These are phyloP conservation scores for Pythium aquatile DNA, from an alignment of 352 stramenopile species.

Conservation along the genomic window DNA sequence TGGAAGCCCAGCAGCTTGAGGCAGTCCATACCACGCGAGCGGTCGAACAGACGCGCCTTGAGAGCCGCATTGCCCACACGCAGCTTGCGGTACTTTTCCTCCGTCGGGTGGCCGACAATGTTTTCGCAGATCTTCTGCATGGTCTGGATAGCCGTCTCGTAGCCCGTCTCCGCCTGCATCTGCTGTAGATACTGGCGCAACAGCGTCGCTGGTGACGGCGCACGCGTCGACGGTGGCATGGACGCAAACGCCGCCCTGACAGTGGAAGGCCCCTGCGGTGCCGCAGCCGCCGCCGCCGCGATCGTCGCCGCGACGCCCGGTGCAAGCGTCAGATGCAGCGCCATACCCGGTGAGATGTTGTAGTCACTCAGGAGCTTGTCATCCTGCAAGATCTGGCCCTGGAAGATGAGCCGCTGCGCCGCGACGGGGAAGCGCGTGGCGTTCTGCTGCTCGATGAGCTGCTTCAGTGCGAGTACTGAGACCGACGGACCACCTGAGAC, in stretches of 20 bases:
- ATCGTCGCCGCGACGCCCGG: conserved; percentile 29
- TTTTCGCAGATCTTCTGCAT: conserved; percentile 85
- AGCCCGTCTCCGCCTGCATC: conserved; percentile 52
- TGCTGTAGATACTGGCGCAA: conserved; percentile 55
- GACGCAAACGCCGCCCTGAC: conserved; percentile 21
- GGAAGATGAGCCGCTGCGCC: conserved; percentile 84
- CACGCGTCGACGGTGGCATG: conserved; percentile 13
- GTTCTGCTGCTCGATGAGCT: conserved; percentile 58
- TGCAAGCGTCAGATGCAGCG: conserved; percentile 70
- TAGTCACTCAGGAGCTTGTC: conserved; percentile 66
- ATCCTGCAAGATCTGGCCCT: conserved; percentile 83
- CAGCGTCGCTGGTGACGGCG: conserved; percentile 20
- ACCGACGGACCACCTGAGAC: conserved; percentile 39
- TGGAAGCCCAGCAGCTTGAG: conserved; percentile 70
- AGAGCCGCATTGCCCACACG: conserved; percentile 67
- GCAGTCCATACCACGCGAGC: conserved; percentile 52
- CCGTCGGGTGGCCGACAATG: conserved; percentile 63
- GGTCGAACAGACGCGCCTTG: conserved; percentile 60
- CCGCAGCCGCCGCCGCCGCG: conserved; percentile 10
- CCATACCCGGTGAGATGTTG: conserved; percentile 54
- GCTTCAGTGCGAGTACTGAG: conserved; percentile 68
- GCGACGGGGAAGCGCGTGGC: conserved; percentile 52
- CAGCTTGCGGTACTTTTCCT: conserved; percentile 81
- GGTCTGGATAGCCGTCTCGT: conserved; percentile 52
- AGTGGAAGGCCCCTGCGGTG: conserved; percentile 13